phyloP scores from a whole-genome alignment of 768 basidiomycete species.

The Panellus pusillus region DNA sequence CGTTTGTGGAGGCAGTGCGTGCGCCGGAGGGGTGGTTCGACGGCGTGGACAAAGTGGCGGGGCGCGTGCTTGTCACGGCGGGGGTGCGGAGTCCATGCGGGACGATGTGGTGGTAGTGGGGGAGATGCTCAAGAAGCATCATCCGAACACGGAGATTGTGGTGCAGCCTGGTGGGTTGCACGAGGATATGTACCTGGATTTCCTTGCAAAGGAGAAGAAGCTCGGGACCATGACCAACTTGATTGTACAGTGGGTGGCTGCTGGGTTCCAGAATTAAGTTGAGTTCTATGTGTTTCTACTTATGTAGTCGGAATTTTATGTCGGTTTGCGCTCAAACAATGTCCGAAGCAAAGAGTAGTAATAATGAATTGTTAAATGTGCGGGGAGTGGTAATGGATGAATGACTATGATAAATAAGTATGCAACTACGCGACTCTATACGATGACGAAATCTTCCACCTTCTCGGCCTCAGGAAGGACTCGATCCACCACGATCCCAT shows the following conservation, averaged over 20 bases:
- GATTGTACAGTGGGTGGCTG: conserved; percentile 27
- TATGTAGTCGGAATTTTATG: not conserved
- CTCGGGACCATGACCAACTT: conserved; percentile 21
- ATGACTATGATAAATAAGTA: not conserved
- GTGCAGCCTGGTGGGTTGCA: conserved; percentile 37
- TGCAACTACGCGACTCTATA: too few species aligned
- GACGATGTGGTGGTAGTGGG: conserved; percentile 32
- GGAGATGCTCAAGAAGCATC: conserved; percentile 24
- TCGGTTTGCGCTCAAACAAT: too few species aligned
- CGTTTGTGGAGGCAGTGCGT: conserved; percentile 32
- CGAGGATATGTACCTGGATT: conserved; percentile 36
- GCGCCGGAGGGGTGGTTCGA: conserved; percentile 37
- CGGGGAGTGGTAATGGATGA: too few species aligned
- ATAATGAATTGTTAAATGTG: too few species aligned
- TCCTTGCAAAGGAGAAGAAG: conserved; percentile 21
- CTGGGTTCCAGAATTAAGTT: conserved; percentile 2
- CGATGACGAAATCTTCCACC: conserved; percentile 12
- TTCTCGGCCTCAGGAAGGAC: conserved; percentile 1
- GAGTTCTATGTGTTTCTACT: not conserved
- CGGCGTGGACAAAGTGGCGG: conserved; percentile 30
- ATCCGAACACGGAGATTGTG: conserved; percentile 22
- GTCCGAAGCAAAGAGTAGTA: too few species aligned
- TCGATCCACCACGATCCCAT: not conserved
- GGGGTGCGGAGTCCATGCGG: conserved; percentile 35
- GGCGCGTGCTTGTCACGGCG: conserved; percentile 36